Percentiles rank a stretch among this genome's conserved stretches.
Conservation (phyloP, 2,329 filamentous ascomycete species). For the Claviceps humidiphila region DNA sequence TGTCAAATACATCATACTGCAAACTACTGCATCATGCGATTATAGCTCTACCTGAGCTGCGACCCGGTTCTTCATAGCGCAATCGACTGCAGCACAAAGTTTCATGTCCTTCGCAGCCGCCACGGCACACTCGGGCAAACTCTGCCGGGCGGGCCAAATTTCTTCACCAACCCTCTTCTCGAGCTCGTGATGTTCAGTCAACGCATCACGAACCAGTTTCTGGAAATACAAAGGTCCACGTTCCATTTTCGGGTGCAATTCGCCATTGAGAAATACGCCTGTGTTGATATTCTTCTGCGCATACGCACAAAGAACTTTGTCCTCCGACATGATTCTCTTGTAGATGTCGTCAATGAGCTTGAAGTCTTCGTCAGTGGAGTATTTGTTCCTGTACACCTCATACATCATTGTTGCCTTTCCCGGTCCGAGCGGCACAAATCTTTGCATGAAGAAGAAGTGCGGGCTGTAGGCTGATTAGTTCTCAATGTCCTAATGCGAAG, state of each 20-base stretch:
- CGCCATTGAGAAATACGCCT: constrained; percentile 48
- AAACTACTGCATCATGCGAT: too few relatives aligned
- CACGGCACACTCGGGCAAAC: constrained; percentile 15
- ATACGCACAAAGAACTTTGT: constrained; percentile 47
- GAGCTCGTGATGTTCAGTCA: constrained; percentile 32
- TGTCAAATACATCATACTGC: too few relatives aligned
- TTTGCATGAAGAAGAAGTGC: constrained; percentile 52
- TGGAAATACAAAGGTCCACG: constrained; percentile 46
- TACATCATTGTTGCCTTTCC: constrained; percentile 43
- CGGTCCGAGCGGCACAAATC: constrained; percentile 43
- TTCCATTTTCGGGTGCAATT: constrained; percentile 48
- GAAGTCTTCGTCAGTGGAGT: constrained; percentile 46
- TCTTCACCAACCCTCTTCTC: constrained; percentile 31
- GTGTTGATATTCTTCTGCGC: constrained; percentile 48
- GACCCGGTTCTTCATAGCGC: constrained; percentile 14
- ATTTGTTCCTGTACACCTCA: constrained; percentile 49
- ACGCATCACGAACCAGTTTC: constrained; percentile 31
- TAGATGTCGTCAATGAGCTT: constrained; percentile 44
- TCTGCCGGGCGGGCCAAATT: constrained; percentile 38
- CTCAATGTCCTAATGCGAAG: neutral
- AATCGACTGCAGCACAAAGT: constrained; percentile 24
- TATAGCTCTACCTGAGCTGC: constrained; percentile 1
- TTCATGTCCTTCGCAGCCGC: constrained; percentile 15
- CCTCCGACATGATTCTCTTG: constrained; percentile 50
- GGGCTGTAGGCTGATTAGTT: constrained; percentile 21